Conservation (phyloP, 495 filamentous ascomycete species). For the Xylaria flabelliformis region DNA sequence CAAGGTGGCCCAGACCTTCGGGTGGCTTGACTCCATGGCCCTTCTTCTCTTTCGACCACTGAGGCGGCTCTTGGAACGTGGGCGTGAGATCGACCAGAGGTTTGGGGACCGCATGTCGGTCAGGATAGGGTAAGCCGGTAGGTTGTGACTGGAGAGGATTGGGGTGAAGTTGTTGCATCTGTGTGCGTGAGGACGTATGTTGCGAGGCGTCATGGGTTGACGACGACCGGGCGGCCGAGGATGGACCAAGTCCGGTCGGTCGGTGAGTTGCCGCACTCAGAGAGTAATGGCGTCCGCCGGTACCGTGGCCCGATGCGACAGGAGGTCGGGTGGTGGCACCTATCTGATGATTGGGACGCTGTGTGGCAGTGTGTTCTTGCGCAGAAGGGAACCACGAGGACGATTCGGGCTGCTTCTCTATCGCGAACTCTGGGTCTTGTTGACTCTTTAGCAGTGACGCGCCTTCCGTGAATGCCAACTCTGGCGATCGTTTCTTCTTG, state of each 20-base stretch:
- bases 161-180: constrained; percentile 26
- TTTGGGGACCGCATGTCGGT: constrained; percentile 37
- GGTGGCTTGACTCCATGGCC: constrained; percentile 73
- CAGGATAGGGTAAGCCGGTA: constrained; percentile 26
- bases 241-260: constrained; percentile 21
- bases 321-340: constrained; percentile 28
- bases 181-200: constrained; percentile 4
- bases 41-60: constrained; percentile 63
- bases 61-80: constrained; percentile 74
- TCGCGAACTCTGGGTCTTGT: constrained; percentile 24
- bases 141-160: constrained; percentile 33
- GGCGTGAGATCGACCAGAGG: constrained; percentile 81
- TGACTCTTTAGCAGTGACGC: constrained; percentile 56
- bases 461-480: constrained; percentile 55
- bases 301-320: constrained; percentile 25
- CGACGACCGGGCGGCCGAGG: constrained; percentile 17
- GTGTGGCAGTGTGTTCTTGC: constrained; percentile 48
- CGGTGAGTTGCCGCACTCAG: constrained; percentile 32
- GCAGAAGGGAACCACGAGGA: constrained; percentile 56
- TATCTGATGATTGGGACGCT: constrained; percentile 35
- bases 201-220: constrained; percentile 10
- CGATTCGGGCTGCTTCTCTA: constrained; percentile 30
- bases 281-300: constrained; percentile 30
- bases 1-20: constrained; percentile 59
- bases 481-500: constrained; percentile 27